Evolutionary conservation across 2,329 filamentous ascomycete genomes (phyloP).

Genomic region (Graphiopsis chlorocephala): DNA sequence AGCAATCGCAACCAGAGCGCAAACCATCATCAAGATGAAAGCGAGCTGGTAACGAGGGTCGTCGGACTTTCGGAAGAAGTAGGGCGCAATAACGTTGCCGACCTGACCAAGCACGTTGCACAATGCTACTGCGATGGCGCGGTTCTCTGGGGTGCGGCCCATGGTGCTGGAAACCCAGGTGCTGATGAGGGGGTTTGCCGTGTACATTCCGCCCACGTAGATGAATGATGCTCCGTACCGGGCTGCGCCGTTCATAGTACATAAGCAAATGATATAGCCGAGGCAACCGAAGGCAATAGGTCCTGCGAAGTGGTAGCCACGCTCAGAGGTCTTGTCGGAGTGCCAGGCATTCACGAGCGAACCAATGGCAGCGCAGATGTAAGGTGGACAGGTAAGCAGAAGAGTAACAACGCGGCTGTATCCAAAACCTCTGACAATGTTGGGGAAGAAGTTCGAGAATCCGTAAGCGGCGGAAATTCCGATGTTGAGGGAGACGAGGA

Average conservation of each 20-base stretch:
- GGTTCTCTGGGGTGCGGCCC: slow-evolving; percentile 40
- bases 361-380: slow-evolving; percentile 22
- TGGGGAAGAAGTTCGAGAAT: slow-evolving; percentile 13
- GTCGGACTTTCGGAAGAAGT: slow-evolving; percentile 34
- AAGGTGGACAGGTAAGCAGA: slow-evolving; percentile 36
- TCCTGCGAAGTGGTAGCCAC: slow-evolving; percentile 34
- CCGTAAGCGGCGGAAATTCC: slow-evolving; percentile 8
- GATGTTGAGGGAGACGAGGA: slow-evolving; percentile 8
- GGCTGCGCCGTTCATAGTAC: slow-evolving; percentile 8
- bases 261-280: slow-evolving; percentile 10
- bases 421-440: slow-evolving; percentile 30
- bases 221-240: slow-evolving; percentile 35
- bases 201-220: slow-evolving; percentile 35
- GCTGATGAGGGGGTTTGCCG: slow-evolving; percentile 37
- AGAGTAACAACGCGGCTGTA: slow-evolving; percentile 33
- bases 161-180: slow-evolving; percentile 38
- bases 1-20: slow-evolving; percentile 9
- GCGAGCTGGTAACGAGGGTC: slow-evolving; percentile 16
- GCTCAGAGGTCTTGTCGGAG: slow-evolving; percentile 39
- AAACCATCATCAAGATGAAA: slow-evolving; percentile 18
- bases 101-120: slow-evolving; percentile 40
- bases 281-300: slow-evolving; percentile 6
- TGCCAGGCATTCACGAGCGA: slow-evolving; percentile 35
- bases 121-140: slow-evolving; percentile 36
- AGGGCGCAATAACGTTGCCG: slow-evolving; percentile 42